A percentile compares a stretch with the other conserved stretches of the same genome.
Conservation (phyloP, 306 rosid species). For the Benincasa hispida region DNA sequence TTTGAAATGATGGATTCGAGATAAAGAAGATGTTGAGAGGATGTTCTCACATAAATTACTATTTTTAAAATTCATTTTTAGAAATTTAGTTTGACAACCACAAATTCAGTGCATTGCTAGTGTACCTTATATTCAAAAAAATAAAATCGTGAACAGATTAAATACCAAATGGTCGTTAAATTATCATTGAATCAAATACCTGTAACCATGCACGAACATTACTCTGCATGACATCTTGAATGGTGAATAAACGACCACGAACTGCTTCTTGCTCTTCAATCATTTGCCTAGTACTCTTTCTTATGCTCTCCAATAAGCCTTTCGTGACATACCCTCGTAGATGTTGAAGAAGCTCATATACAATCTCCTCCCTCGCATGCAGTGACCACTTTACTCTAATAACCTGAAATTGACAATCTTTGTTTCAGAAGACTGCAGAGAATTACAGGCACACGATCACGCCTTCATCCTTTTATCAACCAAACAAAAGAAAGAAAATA, state of each 20-base stretch:
- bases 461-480: background rate
- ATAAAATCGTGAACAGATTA: background rate
- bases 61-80: too few species aligned
- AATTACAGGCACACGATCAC: background rate
- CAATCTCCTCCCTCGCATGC: constrained; percentile 91
- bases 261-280: constrained; percentile 98
- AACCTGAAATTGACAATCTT: constrained; percentile 35
- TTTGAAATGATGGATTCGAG: background rate
- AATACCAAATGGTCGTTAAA: background rate
- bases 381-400: constrained; percentile 97
- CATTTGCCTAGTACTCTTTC: constrained; percentile 70
- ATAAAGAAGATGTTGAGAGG: background rate
- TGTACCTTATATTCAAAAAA: background rate
- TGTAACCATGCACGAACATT: constrained; percentile 94
- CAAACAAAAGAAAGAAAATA: background rate
- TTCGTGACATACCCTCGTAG: constrained; percentile 53
- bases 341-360: constrained; percentile 83
- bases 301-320: constrained; percentile 43
- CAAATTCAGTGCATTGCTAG: background rate
- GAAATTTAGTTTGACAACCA: background rate
- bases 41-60: background rate
- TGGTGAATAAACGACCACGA: constrained; percentile 83
- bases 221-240: constrained; percentile 97
- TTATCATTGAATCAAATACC: constrained; percentile 27
- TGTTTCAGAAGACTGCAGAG: background rate